Evolutionary conservation across 2,329 filamentous ascomycete species (phyloP).

Genomic region (Leptosphaerulina australis): DNA sequence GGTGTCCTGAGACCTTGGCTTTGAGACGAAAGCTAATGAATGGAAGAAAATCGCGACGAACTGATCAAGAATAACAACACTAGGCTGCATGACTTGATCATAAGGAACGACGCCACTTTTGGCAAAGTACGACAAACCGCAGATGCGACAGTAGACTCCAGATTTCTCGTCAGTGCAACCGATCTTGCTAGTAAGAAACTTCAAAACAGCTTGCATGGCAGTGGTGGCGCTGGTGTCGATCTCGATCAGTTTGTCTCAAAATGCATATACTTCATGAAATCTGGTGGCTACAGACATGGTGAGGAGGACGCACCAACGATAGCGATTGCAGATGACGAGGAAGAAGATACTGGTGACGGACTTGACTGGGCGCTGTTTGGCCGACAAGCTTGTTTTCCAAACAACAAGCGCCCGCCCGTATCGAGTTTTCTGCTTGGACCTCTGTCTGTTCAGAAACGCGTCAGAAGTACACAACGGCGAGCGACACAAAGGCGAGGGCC

Average conservation of each 20-base stretch:
- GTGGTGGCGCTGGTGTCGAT: slow-evolving; percentile 76
- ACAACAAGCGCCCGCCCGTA: slow-evolving; percentile 74
- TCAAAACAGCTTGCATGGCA: slow-evolving; percentile 73
- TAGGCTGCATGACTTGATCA: slow-evolving; percentile 69
- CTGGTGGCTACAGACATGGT: slow-evolving; percentile 56
- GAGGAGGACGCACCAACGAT: slow-evolving; percentile 60
- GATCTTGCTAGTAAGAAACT: slow-evolving; percentile 82
- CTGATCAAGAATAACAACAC: slow-evolving; percentile 69
- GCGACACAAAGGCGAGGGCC: slow-evolving; percentile 72
- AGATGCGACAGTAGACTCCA: slow-evolving; percentile 88
- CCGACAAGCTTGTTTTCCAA: slow-evolving; percentile 73
- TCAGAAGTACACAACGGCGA: slow-evolving; percentile 70
- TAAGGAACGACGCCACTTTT: slow-evolving; percentile 69
- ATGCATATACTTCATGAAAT: slow-evolving; percentile 84
- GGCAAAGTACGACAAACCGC: slow-evolving; percentile 80
- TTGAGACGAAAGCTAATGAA: background rate
- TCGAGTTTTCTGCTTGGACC: slow-evolving; percentile 87
- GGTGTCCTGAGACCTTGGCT: slow-evolving; percentile 3
- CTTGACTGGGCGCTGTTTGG: slow-evolving; percentile 88
- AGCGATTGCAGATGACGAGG: slow-evolving; percentile 61
- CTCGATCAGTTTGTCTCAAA: slow-evolving; percentile 91
- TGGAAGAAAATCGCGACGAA: slow-evolving; percentile 71
- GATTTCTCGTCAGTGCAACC: slow-evolving; percentile 79
- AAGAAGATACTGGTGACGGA: slow-evolving; percentile 69
- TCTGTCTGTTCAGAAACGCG: slow-evolving; percentile 84